phyloP scores from a whole-genome alignment of 768 basidiomycete species.

The Agaricus subrufescens region DNA sequence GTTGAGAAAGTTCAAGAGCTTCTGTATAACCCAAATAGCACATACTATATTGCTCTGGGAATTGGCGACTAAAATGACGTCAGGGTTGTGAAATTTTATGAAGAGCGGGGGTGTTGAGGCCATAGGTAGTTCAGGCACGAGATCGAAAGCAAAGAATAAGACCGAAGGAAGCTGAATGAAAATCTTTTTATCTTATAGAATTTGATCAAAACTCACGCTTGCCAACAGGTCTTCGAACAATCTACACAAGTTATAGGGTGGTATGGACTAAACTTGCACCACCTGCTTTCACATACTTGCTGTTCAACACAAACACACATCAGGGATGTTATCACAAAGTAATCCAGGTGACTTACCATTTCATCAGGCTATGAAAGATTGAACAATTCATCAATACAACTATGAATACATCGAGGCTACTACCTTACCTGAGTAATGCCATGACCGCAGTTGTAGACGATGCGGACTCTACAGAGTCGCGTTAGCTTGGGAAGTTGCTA shows the following conservation, averaged over 20 bases:
- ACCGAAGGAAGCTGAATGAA: neutral
- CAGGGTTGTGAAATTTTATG: slow-evolving; percentile 1
- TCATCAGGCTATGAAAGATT: slow-evolving; percentile 22
- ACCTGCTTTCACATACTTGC: slow-evolving; percentile 39
- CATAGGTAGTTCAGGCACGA: neutral
- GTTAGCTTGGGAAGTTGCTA: neutral
- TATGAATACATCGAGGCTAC: slow-evolving; percentile 11
- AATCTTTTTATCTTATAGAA: neutral
- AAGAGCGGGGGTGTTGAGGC: neutral
- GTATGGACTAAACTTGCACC: slow-evolving; percentile 52
- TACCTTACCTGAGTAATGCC: slow-evolving; percentile 32
- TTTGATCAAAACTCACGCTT: slow-evolving; percentile 15
- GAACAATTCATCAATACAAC: neutral
- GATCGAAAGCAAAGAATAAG: neutral
- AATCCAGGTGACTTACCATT: slow-evolving; percentile 15
- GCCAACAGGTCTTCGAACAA: slow-evolving; percentile 33
- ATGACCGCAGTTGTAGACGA: slow-evolving; percentile 48
- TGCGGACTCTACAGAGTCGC: slow-evolving; percentile 32
- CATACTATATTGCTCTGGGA: slow-evolving; percentile 23
- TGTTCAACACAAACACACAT: slow-evolving; percentile 17
- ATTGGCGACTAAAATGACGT: slow-evolving; percentile 14
- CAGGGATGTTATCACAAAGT: slow-evolving; percentile 11
- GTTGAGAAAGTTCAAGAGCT: neutral
- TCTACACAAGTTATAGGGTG: slow-evolving; percentile 40
- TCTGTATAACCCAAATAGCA: neutral